Conservation (phyloP, 169 alveolate genomes). For the Theileria parva region DNA sequence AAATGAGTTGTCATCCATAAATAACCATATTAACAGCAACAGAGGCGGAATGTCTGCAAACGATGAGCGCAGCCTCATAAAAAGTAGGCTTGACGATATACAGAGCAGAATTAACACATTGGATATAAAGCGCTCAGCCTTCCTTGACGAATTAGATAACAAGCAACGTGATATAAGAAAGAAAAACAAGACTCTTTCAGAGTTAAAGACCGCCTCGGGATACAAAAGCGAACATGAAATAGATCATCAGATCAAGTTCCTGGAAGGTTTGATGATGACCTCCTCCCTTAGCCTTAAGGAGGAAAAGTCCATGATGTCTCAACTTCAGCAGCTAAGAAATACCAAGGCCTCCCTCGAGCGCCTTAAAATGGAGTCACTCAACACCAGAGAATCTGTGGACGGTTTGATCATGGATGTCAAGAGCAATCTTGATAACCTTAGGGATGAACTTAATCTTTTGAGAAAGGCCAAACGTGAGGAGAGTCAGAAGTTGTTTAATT, state of each 20-base stretch:
- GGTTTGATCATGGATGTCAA: slow-evolving; percentile 43
- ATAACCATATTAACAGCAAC: slow-evolving; percentile 57
- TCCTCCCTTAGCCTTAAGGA: slow-evolving; percentile 76
- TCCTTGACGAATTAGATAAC: slow-evolving; percentile 67
- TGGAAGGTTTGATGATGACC: slow-evolving; percentile 75
- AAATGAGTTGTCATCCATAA: slow-evolving; percentile 65
- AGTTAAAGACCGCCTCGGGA: slow-evolving; percentile 69
- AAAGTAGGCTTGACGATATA: slow-evolving; percentile 64
- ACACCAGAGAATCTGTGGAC: slow-evolving; percentile 58
- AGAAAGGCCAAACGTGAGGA: slow-evolving; percentile 62
- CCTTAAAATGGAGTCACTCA: slow-evolving; percentile 65
- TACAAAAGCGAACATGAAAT: slow-evolving; percentile 73
- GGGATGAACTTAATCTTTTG: slow-evolving; percentile 49
- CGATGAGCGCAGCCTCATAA: slow-evolving; percentile 71
- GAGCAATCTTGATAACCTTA: slow-evolving; percentile 53
- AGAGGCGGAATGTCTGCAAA: slow-evolving; percentile 69
- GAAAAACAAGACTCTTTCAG: slow-evolving; percentile 65
- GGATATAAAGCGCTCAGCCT: slow-evolving; percentile 68
- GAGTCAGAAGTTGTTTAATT: slow-evolving; percentile 28
- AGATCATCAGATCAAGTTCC: slow-evolving; percentile 68
- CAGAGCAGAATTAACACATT: slow-evolving; percentile 68
- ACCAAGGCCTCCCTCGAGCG: slow-evolving; percentile 69
- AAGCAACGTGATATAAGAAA: slow-evolving; percentile 73
- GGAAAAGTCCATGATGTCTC: slow-evolving; percentile 73
- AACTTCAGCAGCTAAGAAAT: slow-evolving; percentile 70